phyloP scores from a whole-genome alignment of 768 basidiomycete genomes.

The Trametes villosa region DNA sequence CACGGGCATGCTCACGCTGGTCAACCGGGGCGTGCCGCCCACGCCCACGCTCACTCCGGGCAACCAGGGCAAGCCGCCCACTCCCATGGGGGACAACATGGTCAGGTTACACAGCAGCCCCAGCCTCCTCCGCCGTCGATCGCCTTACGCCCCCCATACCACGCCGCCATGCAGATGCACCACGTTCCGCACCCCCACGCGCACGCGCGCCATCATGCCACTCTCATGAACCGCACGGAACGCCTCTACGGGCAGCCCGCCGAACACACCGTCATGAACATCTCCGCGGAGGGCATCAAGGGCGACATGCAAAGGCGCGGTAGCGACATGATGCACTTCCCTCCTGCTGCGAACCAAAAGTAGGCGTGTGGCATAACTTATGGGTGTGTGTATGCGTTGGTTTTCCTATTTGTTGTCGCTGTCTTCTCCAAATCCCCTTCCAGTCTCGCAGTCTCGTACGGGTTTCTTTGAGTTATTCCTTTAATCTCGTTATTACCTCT shows the following conservation, averaged over 20 bases:
- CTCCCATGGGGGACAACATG: conserved; percentile 11
- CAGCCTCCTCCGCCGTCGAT: conserved; percentile 34
- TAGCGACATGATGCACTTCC: conserved; percentile 22
- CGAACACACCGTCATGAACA: conserved; percentile 23
- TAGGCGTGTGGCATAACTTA: not conserved
- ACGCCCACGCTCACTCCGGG: conserved; percentile 11
- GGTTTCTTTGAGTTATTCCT: conserved; percentile 11
- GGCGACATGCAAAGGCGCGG: conserved; percentile 24
- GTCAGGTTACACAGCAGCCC: conserved; percentile 7
- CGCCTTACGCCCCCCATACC: conserved; percentile 62
- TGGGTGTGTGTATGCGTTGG: not conserved
- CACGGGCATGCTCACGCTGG: conserved; percentile 14
- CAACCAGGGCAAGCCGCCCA: conserved; percentile 7
- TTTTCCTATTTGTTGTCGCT: not conserved
- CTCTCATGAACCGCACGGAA: conserved; percentile 46
- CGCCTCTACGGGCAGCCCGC: conserved; percentile 28
- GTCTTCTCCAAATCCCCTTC: not conserved
- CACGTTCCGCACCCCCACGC: conserved; percentile 82
- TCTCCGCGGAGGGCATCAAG: conserved; percentile 26
- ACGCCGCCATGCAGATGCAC: conserved; percentile 63
- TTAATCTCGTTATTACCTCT: conserved; percentile 6
- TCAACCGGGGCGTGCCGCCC: conserved; percentile 8
- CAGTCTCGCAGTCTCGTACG: not conserved
- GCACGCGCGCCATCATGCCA: conserved; percentile 73
- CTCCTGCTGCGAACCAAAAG: conserved; percentile 19